Evolutionary conservation across 441 rosid species (phyloP).

Genomic region (Eutrema salsugineum): DNA sequence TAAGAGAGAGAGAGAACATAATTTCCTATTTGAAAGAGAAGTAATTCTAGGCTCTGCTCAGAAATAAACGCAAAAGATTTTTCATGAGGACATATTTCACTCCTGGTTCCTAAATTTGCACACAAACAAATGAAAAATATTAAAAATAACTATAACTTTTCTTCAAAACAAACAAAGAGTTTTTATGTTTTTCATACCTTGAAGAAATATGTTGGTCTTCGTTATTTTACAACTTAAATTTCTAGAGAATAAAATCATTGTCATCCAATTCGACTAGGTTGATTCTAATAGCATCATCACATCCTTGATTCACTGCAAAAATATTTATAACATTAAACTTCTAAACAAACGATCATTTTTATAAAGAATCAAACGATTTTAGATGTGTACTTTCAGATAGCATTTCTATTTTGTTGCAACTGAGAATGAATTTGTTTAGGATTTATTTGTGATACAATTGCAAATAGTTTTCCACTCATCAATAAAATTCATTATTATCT

Average conservation of each 20-base stretch:
- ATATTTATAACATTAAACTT: background rate
- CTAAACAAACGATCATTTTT: background rate
- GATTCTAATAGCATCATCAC: slow-evolving; percentile 69
- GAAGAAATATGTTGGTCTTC: slow-evolving; percentile 53
- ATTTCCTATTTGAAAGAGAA: slow-evolving; percentile 51
- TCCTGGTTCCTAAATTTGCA: slow-evolving; percentile 47
- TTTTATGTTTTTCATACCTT: slow-evolving; percentile 34
- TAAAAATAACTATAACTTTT: background rate
- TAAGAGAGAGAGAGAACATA: background rate
- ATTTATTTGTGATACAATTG: slow-evolving; percentile 32
- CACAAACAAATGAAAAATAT: background rate
- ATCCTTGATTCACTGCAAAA: slow-evolving; percentile 42
- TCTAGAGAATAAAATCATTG: slow-evolving; percentile 65
- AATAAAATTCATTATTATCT: slow-evolving; percentile 37
- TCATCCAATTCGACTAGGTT: slow-evolving; percentile 44
- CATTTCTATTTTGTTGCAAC: slow-evolving; percentile 21
- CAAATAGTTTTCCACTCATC: slow-evolving; percentile 30
- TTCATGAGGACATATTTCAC: slow-evolving; percentile 37
- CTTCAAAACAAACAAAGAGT: background rate
- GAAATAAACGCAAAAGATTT: slow-evolving; percentile 55
- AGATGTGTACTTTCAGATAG: slow-evolving; percentile 43
- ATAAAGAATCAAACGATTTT: slow-evolving; percentile 1
- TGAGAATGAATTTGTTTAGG: slow-evolving; percentile 31
- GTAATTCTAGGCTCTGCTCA: slow-evolving; percentile 58
- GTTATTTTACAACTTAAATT: slow-evolving; percentile 33